Conservation (phyloP, 352 stramenopile species). For the Pythium diclinum region DNA sequence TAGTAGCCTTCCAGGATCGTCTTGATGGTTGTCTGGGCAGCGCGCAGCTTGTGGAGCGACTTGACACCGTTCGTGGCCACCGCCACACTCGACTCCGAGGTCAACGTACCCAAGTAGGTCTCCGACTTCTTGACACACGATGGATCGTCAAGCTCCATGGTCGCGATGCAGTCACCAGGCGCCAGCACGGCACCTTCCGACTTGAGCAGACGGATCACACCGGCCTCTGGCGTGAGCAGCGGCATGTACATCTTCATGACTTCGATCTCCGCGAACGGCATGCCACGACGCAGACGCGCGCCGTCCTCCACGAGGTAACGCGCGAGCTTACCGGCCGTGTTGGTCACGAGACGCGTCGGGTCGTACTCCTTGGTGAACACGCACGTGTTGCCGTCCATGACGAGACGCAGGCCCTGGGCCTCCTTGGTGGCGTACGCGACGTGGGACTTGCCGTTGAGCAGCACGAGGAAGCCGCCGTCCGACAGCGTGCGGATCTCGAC, state of each 20-base stretch:
- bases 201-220: constrained; percentile 94
- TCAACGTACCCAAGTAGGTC: constrained; percentile 88
- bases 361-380: constrained; percentile 99
- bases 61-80: constrained; percentile 40
- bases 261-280: constrained; percentile 87
- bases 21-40: constrained; percentile 83
- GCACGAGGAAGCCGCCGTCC: constrained; percentile 98
- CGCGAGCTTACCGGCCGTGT: constrained; percentile 99
- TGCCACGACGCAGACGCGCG: constrained; percentile 79
- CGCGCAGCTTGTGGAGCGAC: constrained; percentile 64
- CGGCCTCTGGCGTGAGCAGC: constrained; percentile 95
- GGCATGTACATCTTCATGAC: constrained; percentile 99
- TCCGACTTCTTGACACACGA: constrained; percentile 94
- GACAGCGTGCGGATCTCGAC: constrained; percentile 95
- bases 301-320: constrained; percentile 98
- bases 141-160: constrained; percentile 97
- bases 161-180: constrained; percentile 96
- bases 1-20: constrained; percentile 95
- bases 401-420: constrained; percentile 87
- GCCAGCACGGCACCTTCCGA: constrained; percentile 96
- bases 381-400: constrained; percentile 94
- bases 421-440: constrained; percentile 96
- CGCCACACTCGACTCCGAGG: constrained; percentile 31
- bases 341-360: constrained; percentile 95
- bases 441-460: constrained; percentile 95